Evolutionary conservation across 345 rosid species (phyloP), one percentile per base, ranked within the genome.

Genomic region (Sonneratia caseolaris): DNA sequence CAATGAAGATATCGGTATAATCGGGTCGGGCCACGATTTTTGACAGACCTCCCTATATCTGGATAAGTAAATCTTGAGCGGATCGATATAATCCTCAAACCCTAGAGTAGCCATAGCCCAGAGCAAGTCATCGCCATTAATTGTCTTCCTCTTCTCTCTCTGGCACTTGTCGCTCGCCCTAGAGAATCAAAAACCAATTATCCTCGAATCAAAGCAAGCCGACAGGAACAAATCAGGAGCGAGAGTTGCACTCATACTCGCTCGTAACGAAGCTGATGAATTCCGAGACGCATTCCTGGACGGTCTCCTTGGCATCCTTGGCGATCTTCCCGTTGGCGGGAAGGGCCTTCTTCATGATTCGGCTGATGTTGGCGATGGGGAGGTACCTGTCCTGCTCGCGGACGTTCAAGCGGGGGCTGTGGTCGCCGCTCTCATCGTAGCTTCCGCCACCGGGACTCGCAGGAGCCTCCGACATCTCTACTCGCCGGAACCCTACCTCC

Each of bases 131-230:
- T 94, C 98, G 61, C 97, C 97, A 48, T 94, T 94, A 70, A 94
- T 85, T 61, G 97, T 91, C 89, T 91, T 94, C 84, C 98, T 82
- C 87, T 94, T 91, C 87, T 94, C 98, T 75, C 87, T 88, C 90
- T 91, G 98, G 45, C 98, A 94, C 84, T 91, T 94, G 79, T 94
- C 97, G 82, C 98, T 91, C 43, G 97, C 98, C 75, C 98, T 94
- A 75, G 79, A 79, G 75, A 51, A 68, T 24, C 47, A 70, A 67
- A 71, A 47, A 36, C 69, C 59, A 32, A 36, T 62, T 64, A 38
- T 6, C 7, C 22, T 66, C 18, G 16, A 56, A 37, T 21, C n/a
- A 67, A 0, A 22, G 1, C 14, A 62, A 35, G 27, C 2, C 3
- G 1, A 15, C 32, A 62, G 38, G 19, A 43, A 10, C 0, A 15